Evolutionary conservation across 352 stramenopile species (phyloP).

Genomic region (Pythium coloratum): DNA sequence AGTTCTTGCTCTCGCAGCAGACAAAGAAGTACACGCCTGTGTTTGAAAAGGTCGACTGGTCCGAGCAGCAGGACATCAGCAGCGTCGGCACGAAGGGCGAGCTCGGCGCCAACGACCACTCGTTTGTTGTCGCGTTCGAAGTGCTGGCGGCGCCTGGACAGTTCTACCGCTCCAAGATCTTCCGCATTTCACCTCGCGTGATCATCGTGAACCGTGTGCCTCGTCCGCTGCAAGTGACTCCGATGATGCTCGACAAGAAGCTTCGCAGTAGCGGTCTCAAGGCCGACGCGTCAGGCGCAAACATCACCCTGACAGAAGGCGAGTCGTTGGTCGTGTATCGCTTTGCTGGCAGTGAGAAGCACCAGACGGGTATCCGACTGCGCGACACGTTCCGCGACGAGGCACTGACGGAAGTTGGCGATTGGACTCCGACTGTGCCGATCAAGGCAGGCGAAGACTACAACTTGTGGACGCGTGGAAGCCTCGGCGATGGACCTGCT

Average conservation of each 20-base stretch:
- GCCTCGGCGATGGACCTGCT: constrained; percentile 69
- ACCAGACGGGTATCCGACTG: constrained; percentile 61
- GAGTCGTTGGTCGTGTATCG: constrained; percentile 67
- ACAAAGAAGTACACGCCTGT: constrained; percentile 75
- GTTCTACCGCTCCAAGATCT: constrained; percentile 83
- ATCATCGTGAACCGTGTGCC: constrained; percentile 69
- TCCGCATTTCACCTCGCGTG: constrained; percentile 76
- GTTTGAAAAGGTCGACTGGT: constrained; percentile 76
- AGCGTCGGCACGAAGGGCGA: constrained; percentile 79
- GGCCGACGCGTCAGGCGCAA: constrained; percentile 15
- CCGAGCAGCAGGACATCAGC: constrained; percentile 65
- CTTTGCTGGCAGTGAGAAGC: constrained; percentile 69
- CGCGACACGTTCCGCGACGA: constrained; percentile 58
- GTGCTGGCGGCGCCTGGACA: constrained; percentile 73
- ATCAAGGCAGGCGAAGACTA: constrained; percentile 29
- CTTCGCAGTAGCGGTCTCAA: constrained; percentile 23
- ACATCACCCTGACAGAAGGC: constrained; percentile 47
- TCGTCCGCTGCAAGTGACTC: constrained; percentile 65
- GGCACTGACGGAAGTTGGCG: constrained; percentile 38
- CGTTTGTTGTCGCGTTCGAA: constrained; percentile 82
- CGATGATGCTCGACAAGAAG: constrained; percentile 82
- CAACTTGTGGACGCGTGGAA: constrained; percentile 68
- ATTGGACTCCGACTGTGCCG: constrained; percentile 63
- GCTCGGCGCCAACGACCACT: constrained; percentile 49
- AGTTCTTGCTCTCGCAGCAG: constrained; percentile 45